Evolutionary conservation across 2,329 filamentous ascomycete genomes (phyloP).

Genomic region (Penicillium frequentans): DNA sequence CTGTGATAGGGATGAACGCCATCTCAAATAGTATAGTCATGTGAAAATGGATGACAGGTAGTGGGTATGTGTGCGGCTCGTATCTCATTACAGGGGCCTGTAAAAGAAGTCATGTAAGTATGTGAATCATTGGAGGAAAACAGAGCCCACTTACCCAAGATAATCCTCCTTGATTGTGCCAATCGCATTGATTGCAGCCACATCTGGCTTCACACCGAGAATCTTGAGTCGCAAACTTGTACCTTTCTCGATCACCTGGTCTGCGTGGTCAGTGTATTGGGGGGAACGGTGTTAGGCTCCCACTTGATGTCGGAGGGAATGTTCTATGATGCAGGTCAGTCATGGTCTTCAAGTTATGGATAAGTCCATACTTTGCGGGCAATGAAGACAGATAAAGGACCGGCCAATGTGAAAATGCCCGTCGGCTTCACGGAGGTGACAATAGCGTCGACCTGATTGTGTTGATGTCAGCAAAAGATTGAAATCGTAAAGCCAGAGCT

Average conservation of each 20-base stretch:
- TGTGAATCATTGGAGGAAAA: constrained; percentile 11
- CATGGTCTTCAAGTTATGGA: background rate
- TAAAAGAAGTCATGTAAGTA: background rate
- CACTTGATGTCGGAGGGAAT: constrained; percentile 92
- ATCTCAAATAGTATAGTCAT: constrained; percentile 10
- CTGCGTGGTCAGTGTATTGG: constrained; percentile 92
- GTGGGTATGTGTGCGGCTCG: constrained; percentile 22
- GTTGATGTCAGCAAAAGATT: constrained; percentile 28
- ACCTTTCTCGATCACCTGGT: constrained; percentile 89
- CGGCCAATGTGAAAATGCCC: constrained; percentile 67
- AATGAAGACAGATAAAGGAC: constrained; percentile 51
- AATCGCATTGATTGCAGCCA: constrained; percentile 94
- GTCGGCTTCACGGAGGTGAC: constrained; percentile 89
- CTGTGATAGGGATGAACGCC: background rate
- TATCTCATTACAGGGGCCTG: constrained; percentile 33
- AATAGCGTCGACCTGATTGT: constrained; percentile 79
- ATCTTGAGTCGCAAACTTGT: constrained; percentile 93
- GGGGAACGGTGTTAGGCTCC: constrained; percentile 94
- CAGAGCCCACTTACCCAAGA: constrained; percentile 41
- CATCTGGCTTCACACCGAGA: constrained; percentile 88
- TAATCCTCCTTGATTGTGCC: constrained; percentile 86
- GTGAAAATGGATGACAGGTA: background rate
- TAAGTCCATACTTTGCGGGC: constrained; percentile 65
- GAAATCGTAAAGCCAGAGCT: constrained; percentile 2
- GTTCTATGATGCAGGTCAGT: constrained; percentile 32